phyloP scores from a whole-genome alignment of 192 early-diverging fungal genomes.

The Entophlyctis luteolus region DNA sequence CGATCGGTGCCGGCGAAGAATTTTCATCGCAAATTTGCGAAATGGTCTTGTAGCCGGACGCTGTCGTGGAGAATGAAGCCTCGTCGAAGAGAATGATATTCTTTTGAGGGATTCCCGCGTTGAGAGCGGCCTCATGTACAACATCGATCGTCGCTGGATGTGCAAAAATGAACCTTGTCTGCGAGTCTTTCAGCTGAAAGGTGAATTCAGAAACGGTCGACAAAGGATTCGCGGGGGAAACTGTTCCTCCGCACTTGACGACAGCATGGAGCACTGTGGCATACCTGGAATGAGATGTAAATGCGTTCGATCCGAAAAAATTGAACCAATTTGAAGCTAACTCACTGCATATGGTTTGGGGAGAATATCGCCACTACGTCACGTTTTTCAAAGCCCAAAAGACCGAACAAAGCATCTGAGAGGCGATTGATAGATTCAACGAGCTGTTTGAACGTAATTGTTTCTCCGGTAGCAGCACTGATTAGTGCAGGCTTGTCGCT shows the following conservation, averaged over 20 bases:
- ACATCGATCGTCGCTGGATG: constrained; percentile 10
- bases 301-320: neutral
- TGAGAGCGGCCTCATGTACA: constrained; percentile 14
- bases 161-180: constrained; percentile 66
- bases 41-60: neutral
- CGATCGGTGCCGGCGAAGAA: neutral
- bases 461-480: constrained; percentile 40
- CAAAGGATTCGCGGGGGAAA: constrained; percentile 74
- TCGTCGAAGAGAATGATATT: constrained; percentile 28
- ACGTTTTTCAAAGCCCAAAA: constrained; percentile 57
- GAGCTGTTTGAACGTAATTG: constrained; percentile 46
- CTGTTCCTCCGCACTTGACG: constrained; percentile 56
- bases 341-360: constrained; percentile 64
- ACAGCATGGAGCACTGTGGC: constrained; percentile 52
- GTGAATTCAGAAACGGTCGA: constrained; percentile 74
- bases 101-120: constrained; percentile 11
- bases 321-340: constrained; percentile 1
- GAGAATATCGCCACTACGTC: constrained; percentile 67
- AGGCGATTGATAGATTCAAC: constrained; percentile 37
- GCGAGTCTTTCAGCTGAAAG: constrained; percentile 65
- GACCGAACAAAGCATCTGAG: constrained; percentile 47
- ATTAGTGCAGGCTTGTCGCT: constrained; percentile 38
- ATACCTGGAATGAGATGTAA: constrained; percentile 19
- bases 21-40: neutral
- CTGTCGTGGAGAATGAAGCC: neutral